phyloP scores from a whole-genome alignment of 1,284 basidiomycete species.

The Fomitopsis schrenkii region DNA sequence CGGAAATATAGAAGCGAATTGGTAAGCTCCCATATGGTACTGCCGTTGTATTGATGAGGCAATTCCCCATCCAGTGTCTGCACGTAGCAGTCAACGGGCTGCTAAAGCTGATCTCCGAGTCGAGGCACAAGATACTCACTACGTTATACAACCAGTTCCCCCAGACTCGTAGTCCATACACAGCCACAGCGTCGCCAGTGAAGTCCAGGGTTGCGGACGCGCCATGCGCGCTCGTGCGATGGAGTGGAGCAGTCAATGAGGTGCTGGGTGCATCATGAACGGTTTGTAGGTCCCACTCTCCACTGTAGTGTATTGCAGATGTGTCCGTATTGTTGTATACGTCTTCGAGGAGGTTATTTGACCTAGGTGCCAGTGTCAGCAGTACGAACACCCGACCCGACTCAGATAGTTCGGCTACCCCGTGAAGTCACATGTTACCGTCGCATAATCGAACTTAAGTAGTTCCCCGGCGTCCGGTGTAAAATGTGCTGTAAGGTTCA shows the following conservation, averaged over 20 bases:
- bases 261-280: constrained; percentile 23
- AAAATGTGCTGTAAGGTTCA: constrained; percentile 18
- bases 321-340: constrained; percentile 23
- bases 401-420: neutral
- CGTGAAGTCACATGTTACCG: constrained; percentile 12
- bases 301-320: constrained; percentile 22
- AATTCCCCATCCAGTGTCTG: too few relatives aligned
- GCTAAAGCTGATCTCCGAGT: too few relatives aligned
- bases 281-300: constrained; percentile 19
- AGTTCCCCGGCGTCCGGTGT: constrained; percentile 4
- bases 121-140: constrained; percentile 12
- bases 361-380: neutral
- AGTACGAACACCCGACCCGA: too few relatives aligned
- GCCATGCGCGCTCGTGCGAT: constrained; percentile 18
- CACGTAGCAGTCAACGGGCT: too few relatives aligned
- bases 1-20: neutral
- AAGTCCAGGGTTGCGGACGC: constrained; percentile 25
- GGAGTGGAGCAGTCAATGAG: constrained; percentile 23
- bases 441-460: constrained; percentile 19
- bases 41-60: constrained; percentile 22
- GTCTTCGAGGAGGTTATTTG: neutral
- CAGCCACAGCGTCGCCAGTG: constrained; percentile 21
- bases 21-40: constrained; percentile 28
- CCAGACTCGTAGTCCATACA: constrained; percentile 24
- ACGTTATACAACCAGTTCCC: constrained; percentile 24